Percentiles rank a stretch among this genome's conserved stretches.
Evolutionary conservation across 2,329 filamentous ascomycete species (phyloP).

Genomic region (Reticulascus tulasneorum): DNA sequence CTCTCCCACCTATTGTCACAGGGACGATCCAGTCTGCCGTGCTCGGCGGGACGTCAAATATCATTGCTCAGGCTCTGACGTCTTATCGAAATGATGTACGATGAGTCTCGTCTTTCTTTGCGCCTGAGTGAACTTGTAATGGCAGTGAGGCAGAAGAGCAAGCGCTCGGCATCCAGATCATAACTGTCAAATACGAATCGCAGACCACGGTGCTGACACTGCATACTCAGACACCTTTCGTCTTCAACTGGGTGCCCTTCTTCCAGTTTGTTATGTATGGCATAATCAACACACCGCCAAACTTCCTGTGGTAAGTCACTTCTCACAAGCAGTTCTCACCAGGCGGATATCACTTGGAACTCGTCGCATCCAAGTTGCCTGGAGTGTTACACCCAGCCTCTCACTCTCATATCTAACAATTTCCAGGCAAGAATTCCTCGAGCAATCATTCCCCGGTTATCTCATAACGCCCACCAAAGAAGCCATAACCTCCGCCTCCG

Average conservation of each 20-base stretch:
- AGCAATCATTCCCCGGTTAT: conserved; percentile 68
- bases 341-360: background rate
- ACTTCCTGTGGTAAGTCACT: conserved; percentile 67
- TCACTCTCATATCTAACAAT: conserved; percentile 15
- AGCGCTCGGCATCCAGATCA: no score
- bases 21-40: conserved; percentile 63
- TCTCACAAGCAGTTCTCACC: background rate
- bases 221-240: conserved; percentile 50
- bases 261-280: conserved; percentile 75
- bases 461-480: conserved; percentile 36
- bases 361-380: background rate
- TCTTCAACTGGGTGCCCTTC: conserved; percentile 63
- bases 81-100: conserved; percentile 58
- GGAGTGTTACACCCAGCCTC: background rate
- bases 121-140: background rate
- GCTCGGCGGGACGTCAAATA: conserved; percentile 64
- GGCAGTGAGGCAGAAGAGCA: no score
- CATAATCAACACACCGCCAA: conserved; percentile 71
- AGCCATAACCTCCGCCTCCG: conserved; percentile 34
- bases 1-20: conserved; percentile 48
- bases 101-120: conserved; percentile 2
- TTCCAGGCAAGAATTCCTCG: conserved; percentile 69
- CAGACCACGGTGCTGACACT: conserved; percentile 1
- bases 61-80: conserved; percentile 68
- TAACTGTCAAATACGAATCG: background rate